Base-by-base conservation (phyloP, 2,329 filamentous ascomycete species). In the Ploettnerulaceae sp. region DNA sequence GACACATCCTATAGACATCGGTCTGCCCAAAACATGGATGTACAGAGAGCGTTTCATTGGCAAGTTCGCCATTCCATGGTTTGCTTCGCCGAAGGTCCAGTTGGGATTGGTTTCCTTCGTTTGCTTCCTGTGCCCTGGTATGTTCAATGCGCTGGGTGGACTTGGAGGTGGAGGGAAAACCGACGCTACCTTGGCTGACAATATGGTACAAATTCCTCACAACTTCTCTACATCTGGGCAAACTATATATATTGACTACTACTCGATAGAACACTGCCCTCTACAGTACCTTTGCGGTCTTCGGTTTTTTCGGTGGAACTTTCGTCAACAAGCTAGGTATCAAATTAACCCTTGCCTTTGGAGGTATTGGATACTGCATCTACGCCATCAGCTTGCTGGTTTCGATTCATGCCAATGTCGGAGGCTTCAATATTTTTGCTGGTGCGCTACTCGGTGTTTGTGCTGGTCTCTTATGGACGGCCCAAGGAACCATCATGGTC, bases 401-500 rank as follows among this genome's bases (percentile, higher is more conserved):
- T 68, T 89, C 82, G 68, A 81, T 78, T 59, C 83, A 88, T 68
- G 47, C 71, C 44, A 84, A 84, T 62, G 68, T 74, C 49, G 81
- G 78, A 15, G 83, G 82, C 50, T 90, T 88, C 67, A 80, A 82
- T 62, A 79, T 86, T 58, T 89, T 90, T 57, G 79, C 86, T 5
- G 87, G 87, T 56, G 82, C 81, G 12, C 74, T 88, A 51, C 78
- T 90, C 36, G 87, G 87, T 66, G 70, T 88, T 47, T 90, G 86
- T 62, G 87, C 87, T 36, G 86, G 84, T 62, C 73, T 91, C 29
- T 73, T 93, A 28, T 93, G 87, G 87, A 84, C 83, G 25, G 87
- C 84, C 1, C 86, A 91, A 68, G 86, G 87, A 49, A 82, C 85
- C 49, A 87, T 91, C 61, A 90, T 91, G 84, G 91, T 95, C 80